These are phyloP conservation scores for Discostella stelligeroides DNA, from an alignment of 108 stramenopile genomes.

Conservation along the genomic window DNA sequence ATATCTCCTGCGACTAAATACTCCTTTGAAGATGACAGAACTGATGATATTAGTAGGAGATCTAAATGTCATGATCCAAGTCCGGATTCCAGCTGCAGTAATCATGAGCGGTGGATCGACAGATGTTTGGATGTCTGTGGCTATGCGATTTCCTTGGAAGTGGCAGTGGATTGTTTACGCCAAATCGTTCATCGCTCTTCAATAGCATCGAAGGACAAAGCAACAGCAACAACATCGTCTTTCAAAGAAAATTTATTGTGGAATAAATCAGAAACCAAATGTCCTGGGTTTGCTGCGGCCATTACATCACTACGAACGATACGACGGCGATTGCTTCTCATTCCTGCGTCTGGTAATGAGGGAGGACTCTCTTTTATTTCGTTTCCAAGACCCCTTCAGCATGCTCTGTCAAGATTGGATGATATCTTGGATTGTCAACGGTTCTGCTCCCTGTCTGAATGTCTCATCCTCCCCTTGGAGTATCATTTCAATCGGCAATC, in stretches of 20 bases:
- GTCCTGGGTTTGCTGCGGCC: constrained; percentile 28
- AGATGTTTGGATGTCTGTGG: constrained; percentile 48
- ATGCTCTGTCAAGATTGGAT: neutral
- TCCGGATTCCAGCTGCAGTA: constrained; percentile 1
- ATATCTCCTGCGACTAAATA: neutral
- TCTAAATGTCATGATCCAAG: neutral
- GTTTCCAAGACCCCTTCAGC: constrained; percentile 10
- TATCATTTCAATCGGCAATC: constrained; percentile 21
- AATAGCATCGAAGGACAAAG: constrained; percentile 8
- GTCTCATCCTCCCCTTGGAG: constrained; percentile 40
- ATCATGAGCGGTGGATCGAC: constrained; percentile 48
- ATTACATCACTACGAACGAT: constrained; percentile 46
- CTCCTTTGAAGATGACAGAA: neutral
- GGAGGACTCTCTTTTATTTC: constrained; percentile 1
- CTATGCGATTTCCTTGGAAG: constrained; percentile 36
- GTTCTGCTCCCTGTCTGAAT: constrained; percentile 10
- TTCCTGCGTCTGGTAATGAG: neutral
- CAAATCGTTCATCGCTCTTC: constrained; percentile 24
- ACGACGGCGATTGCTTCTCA: constrained; percentile 33
- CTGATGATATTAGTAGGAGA: neutral
- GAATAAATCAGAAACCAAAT: neutral
- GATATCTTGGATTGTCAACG: constrained; percentile 2
- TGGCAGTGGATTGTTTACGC: constrained; percentile 44
- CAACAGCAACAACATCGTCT: neutral
- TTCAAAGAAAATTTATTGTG: neutral